Base-by-base conservation (phyloP, 2,329 filamentous ascomycete genomes). In the Delphinella strobiligena region DNA sequence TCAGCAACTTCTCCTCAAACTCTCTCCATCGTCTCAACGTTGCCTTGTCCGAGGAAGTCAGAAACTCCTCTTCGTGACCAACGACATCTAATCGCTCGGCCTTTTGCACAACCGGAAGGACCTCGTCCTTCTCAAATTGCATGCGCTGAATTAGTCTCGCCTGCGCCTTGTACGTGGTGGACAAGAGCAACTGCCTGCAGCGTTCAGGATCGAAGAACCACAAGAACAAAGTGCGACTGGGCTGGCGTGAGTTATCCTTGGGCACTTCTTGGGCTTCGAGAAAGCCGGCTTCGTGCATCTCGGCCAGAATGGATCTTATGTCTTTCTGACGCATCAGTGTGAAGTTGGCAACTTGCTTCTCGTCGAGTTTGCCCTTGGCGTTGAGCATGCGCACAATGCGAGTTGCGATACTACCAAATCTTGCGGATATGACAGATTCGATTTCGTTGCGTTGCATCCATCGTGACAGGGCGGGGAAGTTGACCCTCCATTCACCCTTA, bases 251-350 rank as follows among this genome's bases (percentile, higher is more conserved):
- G 48, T 81, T 81, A 53, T 96, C 89, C 48, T 84, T 83, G 1
- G 91, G 91, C 1, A 98, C 81, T 63, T 98, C 91, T 59, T 98
- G 91, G 4, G 93, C 76, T 49, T 96, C 86, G 10, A 94, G 77
- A 45, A 91, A 80, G 2, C 91, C 89, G 14, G 78, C 78, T 58
- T 86, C 79, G 50, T 93, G 84, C 72, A 98, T 83, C 45, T 80
- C 77, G 11, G 84, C 80, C 61, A 96, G 80, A 46, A 87, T 82
- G 42, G 80, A 78, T 34, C 91, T 84, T 17, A 96, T 76, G 38
- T 94, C 85, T 42, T 81, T 78, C 51, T 89, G 84, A 42, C 82
- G 81, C 67, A 95, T 80, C 45, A 98, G 74, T 38, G 82, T 83
- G 41, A 87, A 71, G 36, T 79, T 78, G 29, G 83, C 82, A 10